Evolutionary conservation across 805 yeast species (phyloP).

Genomic region (Ogataea ganodermae): DNA sequence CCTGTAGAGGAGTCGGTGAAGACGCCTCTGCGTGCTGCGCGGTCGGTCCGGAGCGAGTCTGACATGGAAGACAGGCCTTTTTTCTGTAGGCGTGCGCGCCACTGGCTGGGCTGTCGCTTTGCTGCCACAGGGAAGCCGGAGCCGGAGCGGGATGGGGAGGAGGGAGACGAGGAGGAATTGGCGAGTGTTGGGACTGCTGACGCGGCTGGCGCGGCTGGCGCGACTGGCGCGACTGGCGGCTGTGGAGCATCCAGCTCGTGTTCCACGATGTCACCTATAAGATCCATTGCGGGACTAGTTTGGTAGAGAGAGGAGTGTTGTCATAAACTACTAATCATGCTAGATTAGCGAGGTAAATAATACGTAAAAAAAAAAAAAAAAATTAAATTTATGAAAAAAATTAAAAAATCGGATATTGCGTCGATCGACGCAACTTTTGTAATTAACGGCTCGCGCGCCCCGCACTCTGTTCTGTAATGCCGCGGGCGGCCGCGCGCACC

Average conservation of each 20-base stretch:
- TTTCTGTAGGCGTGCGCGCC: slow-evolving; percentile 47
- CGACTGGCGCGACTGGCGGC: slow-evolving; percentile 1
- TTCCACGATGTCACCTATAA: slow-evolving; percentile 74
- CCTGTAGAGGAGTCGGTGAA: slow-evolving; percentile 9
- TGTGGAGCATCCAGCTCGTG: slow-evolving; percentile 39
- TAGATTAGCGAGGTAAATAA: neutral
- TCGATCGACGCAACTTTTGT: neutral
- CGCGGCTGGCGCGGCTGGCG: neutral
- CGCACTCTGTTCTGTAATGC: neutral
- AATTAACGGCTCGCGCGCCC: neutral
- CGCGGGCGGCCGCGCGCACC: neutral
- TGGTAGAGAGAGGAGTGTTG: neutral
- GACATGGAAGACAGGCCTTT: slow-evolving; percentile 36
- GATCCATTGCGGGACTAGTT: slow-evolving; percentile 52
- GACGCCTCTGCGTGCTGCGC: slow-evolving; percentile 1
- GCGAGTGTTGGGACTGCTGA: neutral
- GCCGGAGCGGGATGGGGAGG: neutral
- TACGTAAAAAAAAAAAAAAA: neutral
- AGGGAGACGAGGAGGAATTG: neutral
- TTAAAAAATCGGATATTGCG: neutral
- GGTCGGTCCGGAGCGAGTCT: slow-evolving; percentile 17
- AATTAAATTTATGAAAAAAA: neutral
- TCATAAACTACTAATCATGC: neutral
- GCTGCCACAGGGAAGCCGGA: slow-evolving; percentile 41
- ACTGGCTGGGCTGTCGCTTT: slow-evolving; percentile 46